Percentiles rank a stretch among this genome's conserved stretches.
phyloP scores from a whole-genome alignment of 2,329 filamentous ascomycete genomes.

The Verticillium isaacii region DNA sequence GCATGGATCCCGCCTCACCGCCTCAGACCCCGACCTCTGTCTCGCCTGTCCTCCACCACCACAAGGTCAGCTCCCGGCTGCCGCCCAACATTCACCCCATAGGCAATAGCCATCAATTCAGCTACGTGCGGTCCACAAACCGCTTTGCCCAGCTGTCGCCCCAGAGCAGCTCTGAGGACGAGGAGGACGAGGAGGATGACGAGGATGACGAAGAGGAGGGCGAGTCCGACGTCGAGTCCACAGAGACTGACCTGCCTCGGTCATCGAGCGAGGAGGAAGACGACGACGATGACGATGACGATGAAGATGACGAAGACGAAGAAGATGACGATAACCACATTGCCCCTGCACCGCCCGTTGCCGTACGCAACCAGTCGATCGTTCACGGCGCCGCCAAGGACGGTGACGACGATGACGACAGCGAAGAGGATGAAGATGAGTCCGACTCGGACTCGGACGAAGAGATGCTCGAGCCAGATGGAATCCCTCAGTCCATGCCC shows the following conservation, averaged over 20 bases:
- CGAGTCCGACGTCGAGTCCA: conserved; percentile 5
- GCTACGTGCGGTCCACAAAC: conserved; percentile 21
- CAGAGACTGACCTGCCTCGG: background rate
- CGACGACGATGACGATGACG: conserved; percentile 5
- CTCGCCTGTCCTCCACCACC: conserved; percentile 26
- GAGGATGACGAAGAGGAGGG: conserved; percentile 5
- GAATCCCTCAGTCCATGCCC: conserved; percentile 6
- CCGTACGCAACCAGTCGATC: background rate
- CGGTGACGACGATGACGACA: conserved; percentile 5
- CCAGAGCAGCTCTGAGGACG: conserved; percentile 25
- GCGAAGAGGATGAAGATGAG: conserved; percentile 5
- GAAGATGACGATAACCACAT: background rate
- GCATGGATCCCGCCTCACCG: conserved; percentile 37
- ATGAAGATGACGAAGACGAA: conserved; percentile 6
- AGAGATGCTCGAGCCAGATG: conserved; percentile 9
- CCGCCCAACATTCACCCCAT: conserved; percentile 35
- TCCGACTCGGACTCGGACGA: conserved; percentile 14
- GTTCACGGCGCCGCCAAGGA: background rate
- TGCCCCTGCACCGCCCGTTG: background rate
- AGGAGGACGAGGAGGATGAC: conserved; percentile 16
- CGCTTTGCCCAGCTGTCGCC: conserved; percentile 22
- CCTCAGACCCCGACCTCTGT: conserved; percentile 39
- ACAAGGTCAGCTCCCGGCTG: conserved; percentile 21
- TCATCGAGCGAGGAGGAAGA: conserved; percentile 3
- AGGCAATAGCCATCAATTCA: conserved; percentile 36